Evolutionary conservation across 2,329 filamentous ascomycete genomes (phyloP), one percentile per base, ranked within the genome.

Genomic region (Elsinoe ampelina): DNA sequence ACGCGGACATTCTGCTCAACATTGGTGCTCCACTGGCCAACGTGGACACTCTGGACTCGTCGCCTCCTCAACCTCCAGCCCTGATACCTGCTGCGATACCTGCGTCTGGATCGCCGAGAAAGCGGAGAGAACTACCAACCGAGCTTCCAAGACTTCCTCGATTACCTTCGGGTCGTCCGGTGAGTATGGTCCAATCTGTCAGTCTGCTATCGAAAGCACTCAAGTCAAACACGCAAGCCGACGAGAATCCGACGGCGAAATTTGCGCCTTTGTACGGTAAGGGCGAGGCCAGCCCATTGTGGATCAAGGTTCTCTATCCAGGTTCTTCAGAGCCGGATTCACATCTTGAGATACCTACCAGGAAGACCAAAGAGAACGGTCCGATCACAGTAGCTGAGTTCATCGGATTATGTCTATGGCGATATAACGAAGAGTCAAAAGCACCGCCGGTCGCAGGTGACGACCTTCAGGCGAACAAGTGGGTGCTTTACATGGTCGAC

Each of bases 401-500:
- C n/a, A 90, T 95, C 61, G 89, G 88, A 0, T 77, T 92, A 60
- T 84, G 84, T 60, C 71, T 95, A 11, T 91, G 86, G 77, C 78
- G 85, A 60, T 93, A 92, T 67, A 81, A 82, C 48, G 85, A 91
- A 63, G 87, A 91, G 66, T 86, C 86, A 63, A 74, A 83, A 26
- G 81, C 89, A 61, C 88, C 88, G 2, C 67, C 78, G 0, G 73
- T 93, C 8, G 74, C 82, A 0, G 68, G 73, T 1, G 80, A 84
- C 52, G 87, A 89, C 65, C 75, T 83, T 54, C 89, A 88, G 63
- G 84, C 91, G 63, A 92, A 92, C 65, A 83, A 83, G 75, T 93
- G 87, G 86, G 88, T 84, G 20, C 72, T 95, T 57, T 80, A 87
- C 39, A 90, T 95, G 83, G 87, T 91, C 7, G 82, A 93, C 66